Percentiles rank a stretch among this genome's conserved stretches.
Conservation (phyloP, 805 yeast genomes). For the Candida taoyuanica region DNA sequence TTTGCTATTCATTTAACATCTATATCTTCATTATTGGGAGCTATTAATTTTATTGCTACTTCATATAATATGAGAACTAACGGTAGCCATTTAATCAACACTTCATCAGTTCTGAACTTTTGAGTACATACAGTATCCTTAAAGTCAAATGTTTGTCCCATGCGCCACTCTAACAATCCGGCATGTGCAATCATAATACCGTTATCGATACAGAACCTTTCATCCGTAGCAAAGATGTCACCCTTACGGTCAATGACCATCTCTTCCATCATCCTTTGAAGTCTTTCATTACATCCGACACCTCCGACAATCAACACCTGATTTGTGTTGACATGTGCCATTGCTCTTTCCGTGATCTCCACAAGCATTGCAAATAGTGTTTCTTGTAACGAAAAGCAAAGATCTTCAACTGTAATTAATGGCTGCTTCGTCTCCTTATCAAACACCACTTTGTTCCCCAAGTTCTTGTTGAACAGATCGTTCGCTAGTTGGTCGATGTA, state of each 20-base stretch:
- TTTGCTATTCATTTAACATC: no score
- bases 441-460: constrained; percentile 32
- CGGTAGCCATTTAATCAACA: constrained; percentile 84
- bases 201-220: constrained; percentile 93
- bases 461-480: constrained; percentile 51
- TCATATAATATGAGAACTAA: no score
- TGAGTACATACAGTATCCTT: constrained; percentile 84
- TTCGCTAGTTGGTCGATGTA: constrained; percentile 76
- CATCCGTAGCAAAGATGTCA: constrained; percentile 90
- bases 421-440: constrained; percentile 38
- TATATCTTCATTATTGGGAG: no score
- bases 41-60: no score
- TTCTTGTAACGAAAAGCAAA: constrained; percentile 91
- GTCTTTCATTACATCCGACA: constrained; percentile 90
- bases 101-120: constrained; percentile 92
- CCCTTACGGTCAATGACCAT: constrained; percentile 93
- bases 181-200: constrained; percentile 99
- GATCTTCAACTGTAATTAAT: constrained; percentile 71
- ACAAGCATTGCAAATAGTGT: constrained; percentile 93
- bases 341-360: constrained; percentile 95
- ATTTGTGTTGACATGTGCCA: constrained; percentile 90
- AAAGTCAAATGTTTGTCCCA: constrained; percentile 60
- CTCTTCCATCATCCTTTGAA: constrained; percentile 94
- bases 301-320: constrained; percentile 97
- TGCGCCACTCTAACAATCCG: constrained; percentile 79